These are phyloP conservation scores for Tetracladium setigerum DNA, from an alignment of 495 filamentous ascomycete species.

Conservation along the genomic window DNA sequence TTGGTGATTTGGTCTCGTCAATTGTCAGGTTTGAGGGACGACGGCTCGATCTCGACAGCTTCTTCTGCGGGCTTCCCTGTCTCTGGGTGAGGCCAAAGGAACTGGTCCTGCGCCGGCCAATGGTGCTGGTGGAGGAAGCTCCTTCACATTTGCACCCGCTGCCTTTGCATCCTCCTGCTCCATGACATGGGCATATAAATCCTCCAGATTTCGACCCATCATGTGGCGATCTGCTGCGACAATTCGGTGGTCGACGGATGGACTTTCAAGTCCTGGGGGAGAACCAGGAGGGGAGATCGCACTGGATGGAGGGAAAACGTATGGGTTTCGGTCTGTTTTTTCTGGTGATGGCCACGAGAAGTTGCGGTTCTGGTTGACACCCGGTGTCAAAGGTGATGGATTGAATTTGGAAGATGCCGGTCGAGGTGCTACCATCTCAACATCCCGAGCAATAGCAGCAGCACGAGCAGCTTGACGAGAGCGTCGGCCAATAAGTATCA, in stretches of 20 bases:
- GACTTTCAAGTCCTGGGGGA: conserved; percentile 1
- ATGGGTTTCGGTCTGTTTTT: conserved; percentile 41
- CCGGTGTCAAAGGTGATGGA: conserved; percentile 45
- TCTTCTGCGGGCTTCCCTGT: conserved; percentile 20
- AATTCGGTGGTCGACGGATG: conserved; percentile 61
- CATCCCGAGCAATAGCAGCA: conserved; percentile 36
- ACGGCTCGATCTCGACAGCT: conserved; percentile 26
- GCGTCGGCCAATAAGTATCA: conserved; percentile 57
- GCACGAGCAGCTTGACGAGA: conserved; percentile 44
- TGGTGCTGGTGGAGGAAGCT: conserved; percentile 25
- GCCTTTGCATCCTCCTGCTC: conserved; percentile 73
- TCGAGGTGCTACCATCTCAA: conserved; percentile 54
- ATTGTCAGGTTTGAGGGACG: conserved; percentile 39
- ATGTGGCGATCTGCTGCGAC: conserved; percentile 63
- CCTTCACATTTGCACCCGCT: conserved; percentile 28
- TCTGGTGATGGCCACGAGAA: conserved; percentile 39
- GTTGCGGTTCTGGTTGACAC: conserved; percentile 31
- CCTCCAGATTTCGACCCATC: conserved; percentile 74
- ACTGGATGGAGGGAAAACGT: conserved; percentile 36
- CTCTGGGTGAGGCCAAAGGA: conserved; percentile 22
- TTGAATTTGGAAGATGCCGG: conserved; percentile 23
- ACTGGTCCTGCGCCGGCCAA: conserved; percentile 16
- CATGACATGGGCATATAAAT: conserved; percentile 87
- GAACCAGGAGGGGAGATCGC: conserved; percentile 24
- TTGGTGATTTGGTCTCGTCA: conserved; percentile 29